Evolutionary conservation across 495 filamentous ascomycete genomes (phyloP).

Genomic region (Lophium mytilinum): DNA sequence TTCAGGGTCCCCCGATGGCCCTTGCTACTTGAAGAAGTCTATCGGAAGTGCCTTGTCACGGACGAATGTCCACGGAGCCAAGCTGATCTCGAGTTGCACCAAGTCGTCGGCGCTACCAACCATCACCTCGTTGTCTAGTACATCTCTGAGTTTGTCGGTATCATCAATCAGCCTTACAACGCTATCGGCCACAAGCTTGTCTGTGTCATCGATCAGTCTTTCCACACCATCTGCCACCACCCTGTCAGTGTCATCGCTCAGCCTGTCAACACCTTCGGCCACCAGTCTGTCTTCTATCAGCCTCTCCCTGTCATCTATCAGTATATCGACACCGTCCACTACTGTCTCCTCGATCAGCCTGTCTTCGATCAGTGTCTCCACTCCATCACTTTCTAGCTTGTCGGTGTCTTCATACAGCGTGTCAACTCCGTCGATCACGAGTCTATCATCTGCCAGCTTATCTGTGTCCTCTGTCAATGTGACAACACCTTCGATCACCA

Average conservation of each 20-base stretch:
- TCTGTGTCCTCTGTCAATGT: background rate
- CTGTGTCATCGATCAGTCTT: no score
- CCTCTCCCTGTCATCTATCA: no score
- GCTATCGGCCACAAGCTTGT: background rate
- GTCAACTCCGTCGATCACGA: no score
- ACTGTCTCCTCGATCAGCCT: no score
- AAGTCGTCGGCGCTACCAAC: background rate
- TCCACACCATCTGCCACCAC: no score
- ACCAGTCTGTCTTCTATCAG: background rate
- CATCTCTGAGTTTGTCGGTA: background rate
- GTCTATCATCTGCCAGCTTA: background rate
- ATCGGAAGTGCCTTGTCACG: background rate
- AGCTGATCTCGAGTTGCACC: constrained; percentile 11
- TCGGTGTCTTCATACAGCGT: no score
- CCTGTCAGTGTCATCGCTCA: background rate
- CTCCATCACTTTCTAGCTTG: background rate
- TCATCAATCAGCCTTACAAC: background rate
- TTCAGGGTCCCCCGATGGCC: background rate
- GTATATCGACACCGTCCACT: no score
- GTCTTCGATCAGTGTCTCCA: background rate
- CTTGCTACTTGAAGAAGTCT: constrained; percentile 12
- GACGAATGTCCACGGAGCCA: background rate
- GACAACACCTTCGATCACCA: background rate
- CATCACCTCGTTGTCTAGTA: background rate
- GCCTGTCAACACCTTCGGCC: background rate